Percentiles rank a stretch among this genome's conserved stretches.
Evolutionary conservation across 2,329 filamentous ascomycete species (phyloP).

Genomic region (Cordyceps fumosorosea): DNA sequence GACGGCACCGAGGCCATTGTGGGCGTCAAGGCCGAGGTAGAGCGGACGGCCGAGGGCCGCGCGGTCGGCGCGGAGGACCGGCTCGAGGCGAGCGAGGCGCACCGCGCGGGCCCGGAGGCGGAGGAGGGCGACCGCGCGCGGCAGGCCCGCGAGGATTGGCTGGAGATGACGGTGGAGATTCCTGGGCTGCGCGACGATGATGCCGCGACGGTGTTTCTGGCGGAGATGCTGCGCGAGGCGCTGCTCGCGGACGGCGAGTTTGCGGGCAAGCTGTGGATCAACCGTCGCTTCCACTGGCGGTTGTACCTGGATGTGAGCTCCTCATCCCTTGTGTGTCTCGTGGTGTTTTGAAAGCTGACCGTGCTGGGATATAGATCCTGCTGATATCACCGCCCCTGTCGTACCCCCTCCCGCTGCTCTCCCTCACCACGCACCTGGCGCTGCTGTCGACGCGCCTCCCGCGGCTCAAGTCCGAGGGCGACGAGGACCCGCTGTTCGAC

Average conservation of each 20-base stretch:
- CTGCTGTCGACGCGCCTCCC: slow-evolving; percentile 83
- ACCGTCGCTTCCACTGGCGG: slow-evolving; percentile 90
- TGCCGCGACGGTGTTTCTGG: slow-evolving; percentile 76
- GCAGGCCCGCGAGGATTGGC: slow-evolving; percentile 60
- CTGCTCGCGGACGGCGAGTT: slow-evolving; percentile 67
- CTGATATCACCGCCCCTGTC: slow-evolving; percentile 89
- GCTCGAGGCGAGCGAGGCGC: slow-evolving; percentile 24
- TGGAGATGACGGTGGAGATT: slow-evolving; percentile 88
- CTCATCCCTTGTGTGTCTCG: not conserved
- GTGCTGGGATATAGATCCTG: slow-evolving; percentile 57
- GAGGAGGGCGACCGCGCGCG: slow-evolving; percentile 27
- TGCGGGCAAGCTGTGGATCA: slow-evolving; percentile 73
- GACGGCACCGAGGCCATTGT: slow-evolving; percentile 96
- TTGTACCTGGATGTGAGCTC: slow-evolving; percentile 81
- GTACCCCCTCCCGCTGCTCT: slow-evolving; percentile 88
- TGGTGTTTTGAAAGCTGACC: not conserved
- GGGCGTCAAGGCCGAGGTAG: slow-evolving; percentile 90
- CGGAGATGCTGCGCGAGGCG: slow-evolving; percentile 82
- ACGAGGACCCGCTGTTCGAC: slow-evolving; percentile 96
- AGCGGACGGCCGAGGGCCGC: slow-evolving; percentile 49
- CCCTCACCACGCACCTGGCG: slow-evolving; percentile 87
- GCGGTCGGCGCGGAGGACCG: slow-evolving; percentile 20
- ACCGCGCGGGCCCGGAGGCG: slow-evolving; percentile 34
- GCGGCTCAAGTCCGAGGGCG: slow-evolving; percentile 75
- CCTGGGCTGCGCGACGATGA: slow-evolving; percentile 89